phyloP scores from a whole-genome alignment of 352 stramenopile genomes.

The Pythium brassicae region DNA sequence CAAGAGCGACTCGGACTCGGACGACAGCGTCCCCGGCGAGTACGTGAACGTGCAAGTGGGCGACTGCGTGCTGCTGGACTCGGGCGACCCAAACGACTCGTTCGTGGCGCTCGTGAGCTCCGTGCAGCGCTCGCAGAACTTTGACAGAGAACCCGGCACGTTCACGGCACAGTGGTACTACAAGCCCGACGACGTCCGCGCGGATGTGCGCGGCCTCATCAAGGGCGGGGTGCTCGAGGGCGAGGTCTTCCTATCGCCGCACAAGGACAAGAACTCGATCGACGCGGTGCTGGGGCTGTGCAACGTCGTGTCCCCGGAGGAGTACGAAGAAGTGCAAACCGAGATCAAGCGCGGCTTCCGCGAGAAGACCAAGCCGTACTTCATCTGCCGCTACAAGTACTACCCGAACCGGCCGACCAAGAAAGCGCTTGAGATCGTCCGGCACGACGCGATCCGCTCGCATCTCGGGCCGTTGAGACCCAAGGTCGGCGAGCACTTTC shows the following conservation, averaged over 20 bases:
- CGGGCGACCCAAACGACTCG: conserved; percentile 52
- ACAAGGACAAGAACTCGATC: conserved; percentile 83
- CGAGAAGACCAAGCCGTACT: conserved; percentile 60
- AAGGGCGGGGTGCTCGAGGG: conserved; percentile 52
- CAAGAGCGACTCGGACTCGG: conserved; percentile 7
- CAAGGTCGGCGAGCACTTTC: conserved; percentile 60
- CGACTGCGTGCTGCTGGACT: conserved; percentile 79
- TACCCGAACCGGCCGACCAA: conserved; percentile 61
- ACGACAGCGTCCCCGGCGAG: conserved; percentile 42
- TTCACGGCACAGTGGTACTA: conserved; percentile 88
- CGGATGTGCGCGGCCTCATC: conserved; percentile 59
- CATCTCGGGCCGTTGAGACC: conserved; percentile 59
- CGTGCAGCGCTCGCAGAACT: conserved; percentile 57
- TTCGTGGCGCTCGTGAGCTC: conserved; percentile 74
- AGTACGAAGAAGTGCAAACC: conserved; percentile 66
- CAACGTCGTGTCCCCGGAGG: conserved; percentile 65
- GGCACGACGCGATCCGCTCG: conserved; percentile 67
- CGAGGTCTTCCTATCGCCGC: conserved; percentile 80
- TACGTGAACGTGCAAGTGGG: conserved; percentile 68
- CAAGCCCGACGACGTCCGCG: conserved; percentile 66
- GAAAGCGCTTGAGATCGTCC: conserved; percentile 61
- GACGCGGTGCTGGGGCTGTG: conserved; percentile 74
- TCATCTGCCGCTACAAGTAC: conserved; percentile 81
- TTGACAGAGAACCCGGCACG: conserved; percentile 31
- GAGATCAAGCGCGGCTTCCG: conserved; percentile 70